A percentile compares a stretch with the other conserved stretches of the same genome.
Evolutionary conservation across 208 protist genomes (phyloP).

Genomic region (Vickermania spadyakhi): DNA sequence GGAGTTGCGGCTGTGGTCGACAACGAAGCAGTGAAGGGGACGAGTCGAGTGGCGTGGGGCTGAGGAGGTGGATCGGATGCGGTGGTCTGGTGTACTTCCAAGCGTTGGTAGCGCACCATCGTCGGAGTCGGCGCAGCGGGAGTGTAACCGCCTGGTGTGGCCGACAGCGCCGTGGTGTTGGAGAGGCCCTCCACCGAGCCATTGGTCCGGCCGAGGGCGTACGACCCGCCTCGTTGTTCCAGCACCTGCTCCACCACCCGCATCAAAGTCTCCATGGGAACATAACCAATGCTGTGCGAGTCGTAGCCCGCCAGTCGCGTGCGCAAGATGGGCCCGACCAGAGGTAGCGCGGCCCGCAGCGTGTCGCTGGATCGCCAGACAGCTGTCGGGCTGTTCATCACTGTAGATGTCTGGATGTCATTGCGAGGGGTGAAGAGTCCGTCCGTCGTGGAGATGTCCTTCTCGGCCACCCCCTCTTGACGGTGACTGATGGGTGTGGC

Average conservation of each 20-base stretch:
- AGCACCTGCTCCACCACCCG: conserved; percentile 36
- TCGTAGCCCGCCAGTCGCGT: conserved; percentile 65
- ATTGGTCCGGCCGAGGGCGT: background rate
- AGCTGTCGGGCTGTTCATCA: background rate
- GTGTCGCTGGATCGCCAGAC: background rate
- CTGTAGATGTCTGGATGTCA: background rate
- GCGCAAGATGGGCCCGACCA: conserved; percentile 26
- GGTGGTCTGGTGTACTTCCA: too few species aligned
- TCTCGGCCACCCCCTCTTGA: background rate
- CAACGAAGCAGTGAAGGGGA: too few species aligned
- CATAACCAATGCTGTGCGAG: conserved; percentile 24
- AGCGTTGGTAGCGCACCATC: background rate
- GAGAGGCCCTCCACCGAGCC: background rate
- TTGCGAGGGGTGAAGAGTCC: background rate
- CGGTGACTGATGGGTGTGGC: background rate
- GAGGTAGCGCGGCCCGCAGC: conserved; percentile 20
- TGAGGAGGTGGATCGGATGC: too few species aligned
- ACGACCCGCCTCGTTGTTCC: conserved; percentile 9
- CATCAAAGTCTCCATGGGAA: conserved; percentile 56
- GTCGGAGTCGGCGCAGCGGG: too few species aligned
- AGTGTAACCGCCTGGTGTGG: background rate
- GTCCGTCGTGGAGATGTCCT: background rate
- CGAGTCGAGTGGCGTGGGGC: too few species aligned
- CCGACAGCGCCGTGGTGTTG: background rate
- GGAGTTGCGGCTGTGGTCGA: background rate